These are phyloP conservation scores for Amphibolis antarctica DNA, from an alignment of 106 monocot genomes.

Conservation along the genomic window DNA sequence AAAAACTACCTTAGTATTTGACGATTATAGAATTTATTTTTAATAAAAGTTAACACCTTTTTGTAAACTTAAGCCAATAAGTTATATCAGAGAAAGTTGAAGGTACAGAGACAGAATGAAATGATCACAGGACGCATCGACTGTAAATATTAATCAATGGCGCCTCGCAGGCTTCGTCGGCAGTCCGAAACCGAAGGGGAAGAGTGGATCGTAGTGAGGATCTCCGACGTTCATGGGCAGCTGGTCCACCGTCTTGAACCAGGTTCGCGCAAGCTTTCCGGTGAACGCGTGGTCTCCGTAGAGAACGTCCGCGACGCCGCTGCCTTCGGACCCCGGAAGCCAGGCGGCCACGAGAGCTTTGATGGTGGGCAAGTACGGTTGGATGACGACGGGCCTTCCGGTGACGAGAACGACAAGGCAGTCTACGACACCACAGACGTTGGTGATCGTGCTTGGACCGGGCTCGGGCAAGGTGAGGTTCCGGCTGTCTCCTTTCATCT, in stretches of 20 bases:
- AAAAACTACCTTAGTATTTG: no score
- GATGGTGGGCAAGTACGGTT: constrained; percentile 5
- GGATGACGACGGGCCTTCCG: constrained; percentile 10
- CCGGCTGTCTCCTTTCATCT: constrained; percentile 4
- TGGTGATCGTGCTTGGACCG: constrained; percentile 27
- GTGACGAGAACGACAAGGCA: constrained; percentile 8
- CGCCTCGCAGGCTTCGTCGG: not conserved
- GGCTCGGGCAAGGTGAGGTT: constrained; percentile 33
- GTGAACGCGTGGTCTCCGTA: constrained; percentile 14
- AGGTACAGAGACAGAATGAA: no score
- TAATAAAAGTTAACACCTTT: no score
- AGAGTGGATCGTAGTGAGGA: constrained; percentile 11
- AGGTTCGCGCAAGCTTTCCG: constrained; percentile 10
- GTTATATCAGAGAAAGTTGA: no score
- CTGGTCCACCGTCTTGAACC: constrained; percentile 10
- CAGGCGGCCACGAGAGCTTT: constrained; percentile 42
- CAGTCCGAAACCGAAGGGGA: constrained; percentile 12
- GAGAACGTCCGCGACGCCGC: constrained; percentile 12
- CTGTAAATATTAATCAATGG: no score
- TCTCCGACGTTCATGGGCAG: constrained; percentile 15
- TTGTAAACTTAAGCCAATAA: no score
- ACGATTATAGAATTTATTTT: no score
- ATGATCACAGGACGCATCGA: no score
- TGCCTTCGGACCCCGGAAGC: constrained; percentile 13
- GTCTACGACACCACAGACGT: not conserved